Conservation (phyloP, 1,284 basidiomycete species). For the Ceraceosorus guamensis region DNA sequence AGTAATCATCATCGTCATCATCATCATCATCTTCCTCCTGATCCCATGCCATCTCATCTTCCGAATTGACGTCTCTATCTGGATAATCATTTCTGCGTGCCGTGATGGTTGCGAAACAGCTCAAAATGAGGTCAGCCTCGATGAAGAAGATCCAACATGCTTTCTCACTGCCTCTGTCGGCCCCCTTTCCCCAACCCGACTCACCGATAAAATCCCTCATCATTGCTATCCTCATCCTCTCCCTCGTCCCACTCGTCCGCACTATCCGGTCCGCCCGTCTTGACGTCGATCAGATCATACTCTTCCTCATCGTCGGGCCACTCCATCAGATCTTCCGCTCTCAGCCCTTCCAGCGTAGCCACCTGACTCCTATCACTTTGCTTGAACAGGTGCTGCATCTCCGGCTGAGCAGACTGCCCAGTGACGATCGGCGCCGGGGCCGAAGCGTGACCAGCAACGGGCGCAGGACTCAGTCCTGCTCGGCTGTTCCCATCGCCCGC, state of each 20-base stretch:
- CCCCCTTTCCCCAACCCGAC: too few species aligned
- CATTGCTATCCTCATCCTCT: slow-evolving; percentile 44
- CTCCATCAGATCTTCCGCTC: neutral
- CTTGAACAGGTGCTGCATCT: neutral
- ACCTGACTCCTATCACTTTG: too few species aligned
- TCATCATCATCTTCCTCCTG: slow-evolving; percentile 17
- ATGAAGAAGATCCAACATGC: too few species aligned
- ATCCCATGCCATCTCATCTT: slow-evolving; percentile 28
- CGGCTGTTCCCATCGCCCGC: too few species aligned
- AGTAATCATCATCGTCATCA: too few species aligned
- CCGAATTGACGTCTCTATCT: slow-evolving; percentile 31
- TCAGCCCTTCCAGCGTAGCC: slow-evolving; percentile 6
- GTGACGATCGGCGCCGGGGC: neutral
- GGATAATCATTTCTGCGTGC: slow-evolving; percentile 47
- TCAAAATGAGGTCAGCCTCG: too few species aligned
- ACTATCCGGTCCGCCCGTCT: slow-evolving; percentile 2
- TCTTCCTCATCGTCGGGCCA: slow-evolving; percentile 1
- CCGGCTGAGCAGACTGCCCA: neutral
- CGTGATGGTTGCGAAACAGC: too few species aligned
- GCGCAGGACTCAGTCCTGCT: neutral
- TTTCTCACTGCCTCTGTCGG: too few species aligned
- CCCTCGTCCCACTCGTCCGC: slow-evolving; percentile 24
- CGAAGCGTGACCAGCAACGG: neutral
- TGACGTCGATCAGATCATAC: neutral
- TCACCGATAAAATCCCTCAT: slow-evolving; percentile 46